Percentiles rank a stretch among this genome's conserved stretches.
Evolutionary conservation across 257 asterid species (phyloP).

Genomic region (Lavandula angustifolia): DNA sequence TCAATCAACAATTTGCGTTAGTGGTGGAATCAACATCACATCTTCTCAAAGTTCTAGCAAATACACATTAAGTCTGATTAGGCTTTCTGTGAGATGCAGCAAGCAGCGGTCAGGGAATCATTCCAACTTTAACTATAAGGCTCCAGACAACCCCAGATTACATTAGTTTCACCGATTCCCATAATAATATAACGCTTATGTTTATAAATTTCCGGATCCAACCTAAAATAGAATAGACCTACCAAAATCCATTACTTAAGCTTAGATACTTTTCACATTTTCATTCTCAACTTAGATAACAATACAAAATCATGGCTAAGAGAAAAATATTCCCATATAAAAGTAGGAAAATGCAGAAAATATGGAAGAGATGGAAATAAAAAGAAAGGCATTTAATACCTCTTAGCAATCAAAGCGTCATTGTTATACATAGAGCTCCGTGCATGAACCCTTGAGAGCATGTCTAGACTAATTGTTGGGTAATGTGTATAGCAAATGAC

Average conservation of each 20-base stretch:
- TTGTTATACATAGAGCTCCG: conserved; percentile 88
- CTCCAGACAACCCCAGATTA: neutral
- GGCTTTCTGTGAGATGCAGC: conserved; percentile 5
- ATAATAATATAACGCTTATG: neutral
- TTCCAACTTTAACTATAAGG: neutral
- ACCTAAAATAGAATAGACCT: conserved; percentile 6
- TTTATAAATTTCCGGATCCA: conserved; percentile 18
- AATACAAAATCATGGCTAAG: neutral
- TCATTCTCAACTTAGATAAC: neutral
- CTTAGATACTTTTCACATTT: neutral
- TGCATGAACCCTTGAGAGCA: conserved; percentile 82
- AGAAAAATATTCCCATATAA: neutral
- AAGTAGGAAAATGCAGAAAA: neutral
- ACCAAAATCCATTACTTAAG: neutral
- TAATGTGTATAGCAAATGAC: conserved; percentile 89
- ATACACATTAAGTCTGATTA: neutral
- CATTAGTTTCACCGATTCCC: neutral
- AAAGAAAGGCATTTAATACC: conserved; percentile 42
- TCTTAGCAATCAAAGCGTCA: conserved; percentile 69
- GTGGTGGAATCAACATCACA: conserved; percentile 11
- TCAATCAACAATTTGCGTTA: neutral
- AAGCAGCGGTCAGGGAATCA: neutral
- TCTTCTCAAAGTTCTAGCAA: neutral
- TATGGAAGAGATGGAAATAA: conserved; percentile 4
- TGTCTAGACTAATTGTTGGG: conserved; percentile 94